Evolutionary conservation across 805 yeast species (phyloP).

Genomic region (Zygosaccharomyces bisporus): DNA sequence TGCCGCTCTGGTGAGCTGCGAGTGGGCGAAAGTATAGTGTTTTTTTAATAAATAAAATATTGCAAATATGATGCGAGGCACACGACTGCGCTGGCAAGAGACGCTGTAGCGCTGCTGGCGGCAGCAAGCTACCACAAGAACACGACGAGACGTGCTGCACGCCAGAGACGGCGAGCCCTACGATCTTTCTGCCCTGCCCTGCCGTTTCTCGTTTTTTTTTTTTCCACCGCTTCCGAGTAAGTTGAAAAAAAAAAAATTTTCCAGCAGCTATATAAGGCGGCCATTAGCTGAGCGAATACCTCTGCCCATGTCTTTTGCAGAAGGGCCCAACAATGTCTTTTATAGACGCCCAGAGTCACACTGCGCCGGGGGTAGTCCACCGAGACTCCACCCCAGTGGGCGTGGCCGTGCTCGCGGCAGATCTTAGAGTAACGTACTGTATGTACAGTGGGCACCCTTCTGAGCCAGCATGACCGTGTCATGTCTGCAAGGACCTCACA

Average conservation of each 20-base stretch:
- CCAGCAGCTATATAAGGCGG: conserved; percentile 28
- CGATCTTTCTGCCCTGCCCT: too few relatives aligned
- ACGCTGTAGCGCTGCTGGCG: too few relatives aligned
- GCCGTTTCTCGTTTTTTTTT: not conserved
- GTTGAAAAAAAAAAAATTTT: not conserved
- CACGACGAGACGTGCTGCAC: too few relatives aligned
- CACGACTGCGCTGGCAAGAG: too few relatives aligned
- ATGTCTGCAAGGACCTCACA: conserved; percentile 7
- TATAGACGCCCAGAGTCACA: conserved; percentile 76
- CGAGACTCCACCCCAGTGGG: conserved; percentile 30
- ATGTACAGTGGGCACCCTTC: conserved; percentile 2
- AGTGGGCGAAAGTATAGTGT: conserved; percentile 7
- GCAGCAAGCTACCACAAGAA: too few relatives aligned
- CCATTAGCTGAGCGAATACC: not conserved
- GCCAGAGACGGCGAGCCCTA: too few relatives aligned
- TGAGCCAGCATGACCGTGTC: conserved; percentile 1
- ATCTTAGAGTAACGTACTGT: conserved; percentile 55
- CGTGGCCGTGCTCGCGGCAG: conserved; percentile 88
- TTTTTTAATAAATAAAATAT: conserved; percentile 4
- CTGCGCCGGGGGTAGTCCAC: conserved; percentile 32
- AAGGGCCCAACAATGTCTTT: conserved; percentile 41
- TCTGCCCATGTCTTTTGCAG: not conserved
- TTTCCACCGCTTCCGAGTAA: not conserved
- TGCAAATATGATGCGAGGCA: conserved; percentile 7
- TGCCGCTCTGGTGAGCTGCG: not conserved